These are phyloP conservation scores for Penicillium carneum DNA, from an alignment of 2,329 filamentous ascomycete genomes.

Conservation along the genomic window DNA sequence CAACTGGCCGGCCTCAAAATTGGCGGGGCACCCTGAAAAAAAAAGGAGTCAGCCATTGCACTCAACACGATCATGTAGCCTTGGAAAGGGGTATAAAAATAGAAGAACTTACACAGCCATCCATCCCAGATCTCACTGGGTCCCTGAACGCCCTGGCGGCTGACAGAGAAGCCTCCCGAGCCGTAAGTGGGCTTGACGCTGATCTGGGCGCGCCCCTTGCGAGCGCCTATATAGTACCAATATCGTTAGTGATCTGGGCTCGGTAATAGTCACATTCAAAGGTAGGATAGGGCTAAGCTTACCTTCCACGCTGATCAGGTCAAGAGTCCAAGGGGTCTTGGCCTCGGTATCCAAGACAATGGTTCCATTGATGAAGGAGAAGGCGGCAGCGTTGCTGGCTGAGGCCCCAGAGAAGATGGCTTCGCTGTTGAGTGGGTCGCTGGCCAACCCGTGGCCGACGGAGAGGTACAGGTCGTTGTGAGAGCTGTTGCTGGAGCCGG, in stretches of 20 bases:
- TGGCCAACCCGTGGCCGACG: slow-evolving; percentile 15
- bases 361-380: slow-evolving; percentile 26
- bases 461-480: slow-evolving; percentile 28
- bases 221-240: slow-evolving; percentile 4
- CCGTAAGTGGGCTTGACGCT: slow-evolving; percentile 26
- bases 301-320: slow-evolving; percentile 22
- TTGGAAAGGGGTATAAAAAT: neutral
- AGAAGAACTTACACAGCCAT: slow-evolving; percentile 46
- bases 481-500: slow-evolving; percentile 30
- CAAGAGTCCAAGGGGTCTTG: slow-evolving; percentile 22
- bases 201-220: slow-evolving; percentile 27
- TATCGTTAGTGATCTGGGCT: neutral
- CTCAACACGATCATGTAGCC: too few relatives aligned
- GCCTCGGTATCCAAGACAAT: slow-evolving; percentile 21
- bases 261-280: neutral
- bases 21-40: slow-evolving; percentile 14
- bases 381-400: slow-evolving; percentile 18
- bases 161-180: slow-evolving; percentile 25
- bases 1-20: slow-evolving; percentile 14
- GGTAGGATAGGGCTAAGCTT: neutral
- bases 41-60: neutral
- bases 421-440: slow-evolving; percentile 28
- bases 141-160: slow-evolving; percentile 8
- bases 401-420: slow-evolving; percentile 24
- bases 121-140: slow-evolving; percentile 22